Evolutionary conservation across 148 eudicot genomes (phyloP), one percentile per base, ranked within the genome.

Genomic region (Cornus suecica): DNA sequence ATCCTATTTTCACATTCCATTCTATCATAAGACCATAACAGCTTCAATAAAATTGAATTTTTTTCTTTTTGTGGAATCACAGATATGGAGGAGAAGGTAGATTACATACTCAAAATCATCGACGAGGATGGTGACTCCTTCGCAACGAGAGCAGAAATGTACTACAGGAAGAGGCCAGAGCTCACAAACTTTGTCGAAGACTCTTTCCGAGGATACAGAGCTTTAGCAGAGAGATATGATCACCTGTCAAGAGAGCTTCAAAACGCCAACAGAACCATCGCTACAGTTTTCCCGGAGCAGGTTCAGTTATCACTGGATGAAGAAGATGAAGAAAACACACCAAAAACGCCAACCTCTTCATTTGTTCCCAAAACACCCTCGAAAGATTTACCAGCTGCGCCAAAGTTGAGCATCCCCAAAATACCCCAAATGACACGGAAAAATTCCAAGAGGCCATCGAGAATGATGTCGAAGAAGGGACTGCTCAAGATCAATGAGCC

Each of bases 121-220:
- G 89, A 91, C 28, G 97, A 95, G 73, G 99, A 92, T 58, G 99
- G 97, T 25, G 99, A 95, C 83, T 83, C 99, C 4, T 95, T 95
- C 66, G 88, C 91, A 13, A 78, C 86, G 72, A 83, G 87, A 79
- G 99, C 97, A 68, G 99, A 95, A 73, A 91, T 92, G 97, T 95
- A 92, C 74, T 95, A 91, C 80, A 84, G 84, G 74, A 92, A 88
- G 80, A 81, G 99, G 69, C 99, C 99, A n/a, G 97, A 95, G 83
- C 78, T 95, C 0, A 71, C 90, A 14, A 78, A 62, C 75, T 87
- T 87, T 51, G 92, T 93, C 1, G 99, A 95, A 83, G 99, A 92
- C 61, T 81, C 90, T 20, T 90, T 87, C 70, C 83, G 86, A 51
- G 87, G 90, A 62, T 95, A 92, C 76, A 77, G 99, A 66, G 92